Conservation (phyloP, 1,139 yeast genomes). For the Geotrichum carabidarum region DNA sequence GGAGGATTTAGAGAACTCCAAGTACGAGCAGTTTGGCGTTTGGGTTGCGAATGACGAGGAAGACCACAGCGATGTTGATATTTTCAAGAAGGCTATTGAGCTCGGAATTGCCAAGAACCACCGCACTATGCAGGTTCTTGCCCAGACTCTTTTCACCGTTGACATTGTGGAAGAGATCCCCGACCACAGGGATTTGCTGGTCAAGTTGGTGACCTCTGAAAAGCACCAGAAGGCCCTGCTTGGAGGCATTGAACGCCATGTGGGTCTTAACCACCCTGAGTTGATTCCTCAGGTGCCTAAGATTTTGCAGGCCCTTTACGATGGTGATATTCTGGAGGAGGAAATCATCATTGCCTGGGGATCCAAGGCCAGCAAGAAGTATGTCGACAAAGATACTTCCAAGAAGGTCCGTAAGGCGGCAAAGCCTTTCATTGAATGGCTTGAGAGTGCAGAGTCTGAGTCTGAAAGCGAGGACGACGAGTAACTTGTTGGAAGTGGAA, state of each 20-base stretch:
- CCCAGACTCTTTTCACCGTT: conserved; percentile 82
- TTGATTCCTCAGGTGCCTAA: conserved; percentile 72
- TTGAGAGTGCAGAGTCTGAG: conserved; percentile 87
- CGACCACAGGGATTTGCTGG: conserved; percentile 74
- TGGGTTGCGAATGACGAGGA: conserved; percentile 67
- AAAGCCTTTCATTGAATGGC: conserved; percentile 91
- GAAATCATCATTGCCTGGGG: conserved; percentile 82
- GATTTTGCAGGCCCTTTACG: conserved; percentile 73
- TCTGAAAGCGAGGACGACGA: conserved; percentile 42
- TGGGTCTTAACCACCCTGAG: conserved; percentile 75
- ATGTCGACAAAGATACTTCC: conserved; percentile 84
- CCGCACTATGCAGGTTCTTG: conserved; percentile 83
- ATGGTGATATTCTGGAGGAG: conserved; percentile 77
- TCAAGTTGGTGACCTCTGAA: conserved; percentile 59
- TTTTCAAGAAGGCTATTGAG: conserved; percentile 83
- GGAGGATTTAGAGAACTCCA: conserved; percentile 38
- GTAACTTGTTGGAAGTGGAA: neutral
- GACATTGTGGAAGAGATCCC: conserved; percentile 67
- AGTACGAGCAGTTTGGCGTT: conserved; percentile 74
- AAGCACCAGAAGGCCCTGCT: conserved; percentile 80
- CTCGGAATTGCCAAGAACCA: conserved; percentile 67
- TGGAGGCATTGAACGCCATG: conserved; percentile 91
- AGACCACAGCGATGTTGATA: conserved; percentile 79
- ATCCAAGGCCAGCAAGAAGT: conserved; percentile 85
- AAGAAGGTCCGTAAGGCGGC: conserved; percentile 96